These are phyloP conservation scores for Acrocalymma vagum DNA, from an alignment of 2,329 filamentous ascomycete genomes.

Conservation along the genomic window DNA sequence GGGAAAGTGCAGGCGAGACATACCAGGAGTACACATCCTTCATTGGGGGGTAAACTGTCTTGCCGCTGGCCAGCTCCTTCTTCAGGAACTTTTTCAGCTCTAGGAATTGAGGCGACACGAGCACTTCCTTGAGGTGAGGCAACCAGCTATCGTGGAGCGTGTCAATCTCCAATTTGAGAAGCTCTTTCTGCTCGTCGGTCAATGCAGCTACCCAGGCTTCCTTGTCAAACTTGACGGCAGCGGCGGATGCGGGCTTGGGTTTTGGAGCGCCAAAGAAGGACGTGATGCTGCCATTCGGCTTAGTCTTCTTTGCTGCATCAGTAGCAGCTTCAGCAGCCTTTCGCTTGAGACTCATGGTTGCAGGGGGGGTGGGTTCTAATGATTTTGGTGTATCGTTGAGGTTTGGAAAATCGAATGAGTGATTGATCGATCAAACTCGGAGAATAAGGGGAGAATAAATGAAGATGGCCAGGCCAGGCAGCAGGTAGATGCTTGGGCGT, in stretches of 20 bases:
- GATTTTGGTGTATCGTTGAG: not conserved
- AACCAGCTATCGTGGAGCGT: slow-evolving; percentile 94
- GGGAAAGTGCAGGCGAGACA: slow-evolving; percentile 25
- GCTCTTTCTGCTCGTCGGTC: slow-evolving; percentile 79
- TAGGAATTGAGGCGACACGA: slow-evolving; percentile 81
- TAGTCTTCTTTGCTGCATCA: slow-evolving; percentile 59
- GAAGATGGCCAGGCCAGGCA: no score
- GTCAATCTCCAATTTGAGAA: slow-evolving; percentile 89
- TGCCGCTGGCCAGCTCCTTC: slow-evolving; percentile 75
- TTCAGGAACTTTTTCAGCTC: slow-evolving; percentile 88
- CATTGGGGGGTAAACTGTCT: slow-evolving; percentile 85
- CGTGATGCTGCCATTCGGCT: slow-evolving; percentile 78
- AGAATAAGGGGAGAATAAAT: no score
- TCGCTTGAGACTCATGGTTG: slow-evolving; percentile 59
- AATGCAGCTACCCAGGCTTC: slow-evolving; percentile 85
- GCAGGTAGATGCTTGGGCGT: no score
- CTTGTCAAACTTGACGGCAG: slow-evolving; percentile 75
- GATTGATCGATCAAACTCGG: no score
- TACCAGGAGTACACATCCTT: slow-evolving; percentile 96
- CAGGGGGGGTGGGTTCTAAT: slow-evolving; percentile 16
- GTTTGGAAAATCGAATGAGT: slow-evolving; percentile 14
- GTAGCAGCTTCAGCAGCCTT: slow-evolving; percentile 57
- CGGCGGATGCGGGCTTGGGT: slow-evolving; percentile 35
- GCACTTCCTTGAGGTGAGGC: slow-evolving; percentile 84
- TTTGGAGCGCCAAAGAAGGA: slow-evolving; percentile 82